Evolutionary conservation across 345 rosid genomes (phyloP).

Genomic region (Pugionium cornutum): DNA sequence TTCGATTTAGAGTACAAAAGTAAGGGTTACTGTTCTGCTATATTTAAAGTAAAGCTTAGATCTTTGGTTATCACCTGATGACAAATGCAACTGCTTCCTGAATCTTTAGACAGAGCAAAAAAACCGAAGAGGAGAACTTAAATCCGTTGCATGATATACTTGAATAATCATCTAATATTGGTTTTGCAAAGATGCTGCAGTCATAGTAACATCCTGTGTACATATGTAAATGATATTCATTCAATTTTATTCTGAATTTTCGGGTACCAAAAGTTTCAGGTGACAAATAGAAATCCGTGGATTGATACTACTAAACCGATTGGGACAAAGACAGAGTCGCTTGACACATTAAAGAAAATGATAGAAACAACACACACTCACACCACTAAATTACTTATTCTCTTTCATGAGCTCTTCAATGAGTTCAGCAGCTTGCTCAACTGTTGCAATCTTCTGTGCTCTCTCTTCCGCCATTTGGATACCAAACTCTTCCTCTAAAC

Average conservation of each 20-base stretch:
- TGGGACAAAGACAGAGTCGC: constrained; percentile 8
- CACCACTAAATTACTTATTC: constrained; percentile 25
- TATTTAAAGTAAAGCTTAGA: background rate
- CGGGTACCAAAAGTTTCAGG: constrained; percentile 5
- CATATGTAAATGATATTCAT: constrained; percentile 1
- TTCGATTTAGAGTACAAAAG: background rate
- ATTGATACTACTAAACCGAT: constrained; percentile 25
- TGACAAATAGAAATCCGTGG: constrained; percentile 18
- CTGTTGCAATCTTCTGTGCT: constrained; percentile 61
- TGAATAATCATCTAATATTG: background rate
- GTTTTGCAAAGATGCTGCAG: too few relatives aligned
- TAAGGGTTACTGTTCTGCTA: background rate
- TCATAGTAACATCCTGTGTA: too few relatives aligned
- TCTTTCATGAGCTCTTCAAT: constrained; percentile 56
- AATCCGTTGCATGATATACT: background rate
- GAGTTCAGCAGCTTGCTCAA: constrained; percentile 68
- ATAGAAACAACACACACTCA: too few relatives aligned
- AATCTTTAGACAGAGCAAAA: constrained; percentile 33
- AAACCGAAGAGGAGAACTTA: background rate
- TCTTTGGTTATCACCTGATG: constrained; percentile 36
- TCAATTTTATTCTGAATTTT: background rate
- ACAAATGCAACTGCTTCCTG: constrained; percentile 74
- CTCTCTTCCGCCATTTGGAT: constrained; percentile 65
- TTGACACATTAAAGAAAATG: too few relatives aligned
- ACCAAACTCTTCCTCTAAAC: constrained; percentile 66